Evolutionary conservation across 108 stramenopile species (phyloP).

Genomic region (Pinguiococcus pyrenoidosus): DNA sequence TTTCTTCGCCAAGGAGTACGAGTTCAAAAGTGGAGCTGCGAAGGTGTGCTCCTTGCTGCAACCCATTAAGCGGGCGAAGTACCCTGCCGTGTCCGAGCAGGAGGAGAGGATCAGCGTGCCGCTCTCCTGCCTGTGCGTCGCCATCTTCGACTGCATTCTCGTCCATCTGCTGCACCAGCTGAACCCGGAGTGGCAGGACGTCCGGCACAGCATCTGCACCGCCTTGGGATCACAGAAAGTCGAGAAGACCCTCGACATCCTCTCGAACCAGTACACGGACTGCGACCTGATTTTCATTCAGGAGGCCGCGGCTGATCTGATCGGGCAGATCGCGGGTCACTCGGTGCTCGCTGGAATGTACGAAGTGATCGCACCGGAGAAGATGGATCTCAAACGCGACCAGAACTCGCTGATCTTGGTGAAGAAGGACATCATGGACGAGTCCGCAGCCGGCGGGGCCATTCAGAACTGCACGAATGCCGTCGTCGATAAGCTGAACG

Average conservation of each 20-base stretch:
- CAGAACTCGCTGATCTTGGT: constrained; percentile 68
- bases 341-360: too few species aligned
- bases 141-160: constrained; percentile 82
- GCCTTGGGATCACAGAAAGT: too few species aligned
- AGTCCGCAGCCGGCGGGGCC: not conserved
- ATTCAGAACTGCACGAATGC: too few species aligned
- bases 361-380: constrained; percentile 38
- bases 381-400: constrained; percentile 52
- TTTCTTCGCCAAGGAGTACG: not conserved
- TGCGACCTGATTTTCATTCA: constrained; percentile 78
- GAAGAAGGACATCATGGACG: constrained; percentile 39
- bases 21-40: too few species aligned
- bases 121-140: constrained; percentile 71
- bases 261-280: constrained; percentile 56
- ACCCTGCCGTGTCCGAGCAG: constrained; percentile 65
- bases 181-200: constrained; percentile 35
- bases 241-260: constrained; percentile 67
- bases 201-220: constrained; percentile 66
- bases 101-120: constrained; percentile 70
- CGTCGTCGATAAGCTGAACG: too few species aligned
- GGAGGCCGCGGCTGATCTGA: too few species aligned
- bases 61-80: constrained; percentile 68
- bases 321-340: too few species aligned
- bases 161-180: constrained; percentile 85
- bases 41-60: constrained; percentile 62